These are phyloP conservation scores for Ascomycota sp. DNA, from an alignment of 2,329 filamentous ascomycete species.

Conservation along the genomic window DNA sequence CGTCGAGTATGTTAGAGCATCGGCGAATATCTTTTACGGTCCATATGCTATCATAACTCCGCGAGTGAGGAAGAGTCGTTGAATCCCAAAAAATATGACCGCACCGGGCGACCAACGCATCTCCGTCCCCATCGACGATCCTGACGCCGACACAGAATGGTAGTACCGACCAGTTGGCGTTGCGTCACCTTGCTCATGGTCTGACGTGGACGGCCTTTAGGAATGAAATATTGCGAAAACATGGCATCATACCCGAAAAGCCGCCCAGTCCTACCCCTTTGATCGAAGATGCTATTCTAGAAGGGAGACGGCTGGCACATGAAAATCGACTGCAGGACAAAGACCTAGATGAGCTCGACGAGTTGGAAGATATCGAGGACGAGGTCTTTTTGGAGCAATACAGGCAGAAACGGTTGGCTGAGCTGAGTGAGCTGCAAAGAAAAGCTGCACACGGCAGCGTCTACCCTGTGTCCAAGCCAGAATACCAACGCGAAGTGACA, in stretches of 20 bases:
- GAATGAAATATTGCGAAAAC: conserved; percentile 96
- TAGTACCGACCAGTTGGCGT: conserved; percentile 17
- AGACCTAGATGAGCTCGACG: conserved; percentile 80
- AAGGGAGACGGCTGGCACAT: conserved; percentile 66
- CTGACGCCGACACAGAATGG: conserved; percentile 98
- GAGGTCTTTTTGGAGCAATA: conserved; percentile 81
- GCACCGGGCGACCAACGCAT: conserved; percentile 43
- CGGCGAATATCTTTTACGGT: too few species aligned
- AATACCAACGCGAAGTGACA: conserved; percentile 80
- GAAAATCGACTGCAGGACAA: conserved; percentile 90
- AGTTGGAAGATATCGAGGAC: conserved; percentile 88
- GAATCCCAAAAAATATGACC: conserved; percentile 30
- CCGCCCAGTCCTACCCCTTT: conserved; percentile 86
- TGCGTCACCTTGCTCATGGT: conserved; percentile 5
- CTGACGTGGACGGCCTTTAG: conserved; percentile 24
- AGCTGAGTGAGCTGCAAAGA: conserved; percentile 54
- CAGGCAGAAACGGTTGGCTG: conserved; percentile 67
- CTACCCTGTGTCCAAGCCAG: conserved; percentile 84
- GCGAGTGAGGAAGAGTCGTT: too few species aligned
- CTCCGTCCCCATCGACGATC: conserved; percentile 75
- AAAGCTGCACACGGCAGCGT: conserved; percentile 74
- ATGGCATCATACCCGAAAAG: conserved; percentile 95
- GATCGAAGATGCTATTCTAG: conserved; percentile 81
- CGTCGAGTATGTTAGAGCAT: too few species aligned
- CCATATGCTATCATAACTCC: too few species aligned